Base-by-base conservation (phyloP, 2,329 filamentous ascomycete genomes). In the Beauveria medogensis region DNA sequence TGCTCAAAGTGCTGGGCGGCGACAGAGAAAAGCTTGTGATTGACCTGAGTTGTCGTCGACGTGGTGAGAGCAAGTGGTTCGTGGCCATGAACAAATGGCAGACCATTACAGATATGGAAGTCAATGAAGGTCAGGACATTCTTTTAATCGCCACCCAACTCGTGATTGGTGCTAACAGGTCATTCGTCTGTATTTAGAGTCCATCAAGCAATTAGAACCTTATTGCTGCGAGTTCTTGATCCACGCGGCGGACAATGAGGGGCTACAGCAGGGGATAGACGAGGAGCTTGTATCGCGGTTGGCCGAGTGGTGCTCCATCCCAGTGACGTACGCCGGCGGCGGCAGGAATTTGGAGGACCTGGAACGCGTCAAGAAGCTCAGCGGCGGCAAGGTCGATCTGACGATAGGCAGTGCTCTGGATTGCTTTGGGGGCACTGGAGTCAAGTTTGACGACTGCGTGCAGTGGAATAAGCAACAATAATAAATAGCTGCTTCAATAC, bases 11-110 rank as follows among this genome's bases (percentile, higher is more conserved):
- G 1, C 81, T 99, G 5, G 88, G 80, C 28, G 86, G 87, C 58
- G 88, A 96, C 71, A 91, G 81, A 71, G 77, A 80, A 54, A 94
- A 90, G 74, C 84, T 99, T 54, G 93, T 99, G 66, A 92, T 99
- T 71, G 94, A 99, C 71, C 82, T 99, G 26, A 96, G 92, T 74
- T 99, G 94, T 72, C 86, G 94, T 56, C 82, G 87, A 62, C 87
- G 86, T 63, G 89, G 82, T 43, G 77, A 80, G 3, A 80, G 87
- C 60, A 87, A 79, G 44, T 99, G 94, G 94, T 92, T 90, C 69
- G 94, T 99, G n/a, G 93, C 94, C 60, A 99, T 96, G 88, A 91
- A 99, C 75, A 96, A 96, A 74, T 99, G 94, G 94, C 94, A 97
- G 80, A 96, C 91, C 1, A 88, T 97, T 60, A 97, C 94, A 1